Percentiles rank a stretch among this genome's conserved stretches.
phyloP scores from a whole-genome alignment of 805 yeast genomes.

The Candida orba region DNA sequence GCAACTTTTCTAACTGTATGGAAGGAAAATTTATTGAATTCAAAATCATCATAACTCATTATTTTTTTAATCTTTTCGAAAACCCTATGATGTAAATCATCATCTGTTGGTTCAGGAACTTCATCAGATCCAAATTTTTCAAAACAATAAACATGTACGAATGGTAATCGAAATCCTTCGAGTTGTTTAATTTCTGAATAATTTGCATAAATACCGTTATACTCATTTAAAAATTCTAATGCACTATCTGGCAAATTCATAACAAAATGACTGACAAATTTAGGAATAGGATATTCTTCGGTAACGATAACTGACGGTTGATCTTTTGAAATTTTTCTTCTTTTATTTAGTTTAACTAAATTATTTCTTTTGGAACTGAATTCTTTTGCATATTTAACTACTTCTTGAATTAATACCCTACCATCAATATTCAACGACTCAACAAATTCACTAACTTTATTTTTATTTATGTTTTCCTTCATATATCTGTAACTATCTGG shows the following conservation, averaged over 20 bases:
- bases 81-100: slow-evolving; percentile 62
- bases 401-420: slow-evolving; percentile 61
- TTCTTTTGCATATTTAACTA: slow-evolving; percentile 44
- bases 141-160: slow-evolving; percentile 85
- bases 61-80: slow-evolving; percentile 43
- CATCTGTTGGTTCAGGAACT: slow-evolving; percentile 52
- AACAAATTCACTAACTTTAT: slow-evolving; percentile 57
- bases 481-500: slow-evolving; percentile 78
- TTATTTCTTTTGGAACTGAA: slow-evolving; percentile 35
- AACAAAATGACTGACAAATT: slow-evolving; percentile 61
- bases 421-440: slow-evolving; percentile 73
- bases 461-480: slow-evolving; percentile 51
- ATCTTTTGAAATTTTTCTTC: slow-evolving; percentile 26
- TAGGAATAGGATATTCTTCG: slow-evolving; percentile 38
- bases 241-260: slow-evolving; percentile 98
- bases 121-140: slow-evolving; percentile 78
- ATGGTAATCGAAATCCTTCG: slow-evolving; percentile 56
- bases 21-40: slow-evolving; percentile 45
- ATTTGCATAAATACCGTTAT: slow-evolving; percentile 58
- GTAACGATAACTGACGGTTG: slow-evolving; percentile 10
- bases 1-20: slow-evolving; percentile 92
- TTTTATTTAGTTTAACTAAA: slow-evolving; percentile 31
- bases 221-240: slow-evolving; percentile 70
- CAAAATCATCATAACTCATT: slow-evolving; percentile 36
- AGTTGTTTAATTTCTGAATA: slow-evolving; percentile 30